phyloP scores from a whole-genome alignment of 768 basidiomycete species.

The Boletus rubroflammeus region DNA sequence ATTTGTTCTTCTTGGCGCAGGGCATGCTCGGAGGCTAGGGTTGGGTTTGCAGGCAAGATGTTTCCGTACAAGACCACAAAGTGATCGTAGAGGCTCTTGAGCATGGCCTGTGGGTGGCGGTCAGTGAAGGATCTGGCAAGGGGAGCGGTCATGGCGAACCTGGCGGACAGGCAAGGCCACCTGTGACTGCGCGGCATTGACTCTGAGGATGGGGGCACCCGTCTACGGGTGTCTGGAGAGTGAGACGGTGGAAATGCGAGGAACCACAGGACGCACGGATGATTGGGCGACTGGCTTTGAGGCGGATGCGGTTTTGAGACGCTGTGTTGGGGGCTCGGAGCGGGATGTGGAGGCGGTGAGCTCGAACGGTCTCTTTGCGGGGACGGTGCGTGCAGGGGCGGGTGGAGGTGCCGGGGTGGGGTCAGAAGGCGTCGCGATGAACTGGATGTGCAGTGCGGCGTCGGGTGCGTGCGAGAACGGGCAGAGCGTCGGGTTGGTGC shows the following conservation, averaged over 20 bases:
- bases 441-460: conserved; percentile 29
- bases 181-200: conserved; percentile 65
- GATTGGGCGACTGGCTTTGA: conserved; percentile 41
- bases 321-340: conserved; percentile 59
- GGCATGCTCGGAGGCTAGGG: conserved; percentile 73
- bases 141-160: conserved; percentile 34
- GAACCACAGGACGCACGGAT: conserved; percentile 20
- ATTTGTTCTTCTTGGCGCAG: conserved; percentile 79
- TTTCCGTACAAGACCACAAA: conserved; percentile 64
- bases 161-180: conserved; percentile 75
- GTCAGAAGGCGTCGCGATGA: conserved; percentile 11
- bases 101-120: conserved; percentile 51
- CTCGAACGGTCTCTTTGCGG: conserved; percentile 49
- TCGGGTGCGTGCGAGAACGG: conserved; percentile 60
- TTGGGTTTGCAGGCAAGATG: conserved; percentile 50
- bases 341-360: conserved; percentile 19
- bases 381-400: conserved; percentile 28
- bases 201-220: conserved; percentile 61
- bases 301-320: conserved; percentile 50
- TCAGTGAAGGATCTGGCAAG: neutral
- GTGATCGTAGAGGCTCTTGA: conserved; percentile 71
- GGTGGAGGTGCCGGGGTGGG: neutral
- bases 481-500: conserved; percentile 49
- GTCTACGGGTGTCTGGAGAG: conserved; percentile 32
- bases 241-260: neutral